Evolutionary conservation across 1,139 yeast genomes (phyloP), one percentile per base, ranked within the genome.

Genomic region (Zygoascus meyerae): DNA sequence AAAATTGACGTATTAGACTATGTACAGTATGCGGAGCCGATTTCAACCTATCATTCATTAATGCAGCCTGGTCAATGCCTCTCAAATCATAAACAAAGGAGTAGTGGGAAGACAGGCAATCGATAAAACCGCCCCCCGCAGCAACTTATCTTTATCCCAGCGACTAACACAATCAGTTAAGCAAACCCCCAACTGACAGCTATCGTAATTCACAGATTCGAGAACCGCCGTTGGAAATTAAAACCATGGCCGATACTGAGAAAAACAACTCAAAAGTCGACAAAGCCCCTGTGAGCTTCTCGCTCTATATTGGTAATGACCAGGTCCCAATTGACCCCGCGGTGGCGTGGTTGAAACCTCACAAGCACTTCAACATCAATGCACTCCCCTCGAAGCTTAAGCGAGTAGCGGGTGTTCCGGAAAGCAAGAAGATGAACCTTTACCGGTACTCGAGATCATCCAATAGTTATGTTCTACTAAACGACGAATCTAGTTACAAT

Each of bases 381-480:
- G 26, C 32, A n/a, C 31, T 46, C 7, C 28, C 35, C 26, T 30
- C 33, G 14, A 46, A 46, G 36, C 39, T 46, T 33, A 36, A 34
- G 32, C 38, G 16, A 2, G 35, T 42, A 14, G 45, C 39, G 5
- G 45, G 43, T n/a, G 17, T 46, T 26, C 40, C 40, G 5, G 34
- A 18, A 2, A 15, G 17, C 18, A n/a, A 5, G 5, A 29, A 21
- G 10, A 40, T 39, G 2, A 33, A 28, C 32, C 45, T 59, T 15
- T 49, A 48, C 30, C 52, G 63, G 17, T 55, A 55, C 47, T 59
- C 63, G 39, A 58, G 54, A 49, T 51, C 57, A 7, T 64, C 65
- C 44, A 69, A 69, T 51, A 59, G 63, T 15, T 77, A 65, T 54
- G 73, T 76, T 4, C 54, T 64, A 8, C 66, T 78, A 56, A 70